Evolutionary conservation across 208 protist species (phyloP).

Genomic region (Crithidia thermophila): DNA sequence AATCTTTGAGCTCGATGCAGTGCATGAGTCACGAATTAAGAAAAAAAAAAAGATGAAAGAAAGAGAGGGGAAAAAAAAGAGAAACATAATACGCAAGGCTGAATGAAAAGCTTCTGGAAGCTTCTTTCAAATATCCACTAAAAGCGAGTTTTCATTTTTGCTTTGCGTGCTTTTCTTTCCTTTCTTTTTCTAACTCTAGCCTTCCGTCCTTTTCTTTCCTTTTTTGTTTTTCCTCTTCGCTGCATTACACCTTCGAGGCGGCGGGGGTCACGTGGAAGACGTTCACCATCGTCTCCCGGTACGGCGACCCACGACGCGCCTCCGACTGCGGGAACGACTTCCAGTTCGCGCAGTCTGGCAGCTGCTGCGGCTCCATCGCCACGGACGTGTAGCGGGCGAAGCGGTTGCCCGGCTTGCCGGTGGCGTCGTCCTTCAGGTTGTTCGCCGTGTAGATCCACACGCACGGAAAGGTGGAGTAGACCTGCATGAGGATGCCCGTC

Average conservation of each 20-base stretch:
- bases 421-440: conserved; percentile 39
- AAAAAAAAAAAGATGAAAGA: neutral
- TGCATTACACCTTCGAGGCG: conserved; percentile 24
- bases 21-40: neutral
- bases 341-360: conserved; percentile 45
- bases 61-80: neutral
- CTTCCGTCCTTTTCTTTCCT: neutral
- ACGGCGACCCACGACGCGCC: conserved; percentile 48
- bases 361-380: conserved; percentile 59
- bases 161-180: neutral
- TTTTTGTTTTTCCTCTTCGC: neutral
- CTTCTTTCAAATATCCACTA: conserved; percentile 9
- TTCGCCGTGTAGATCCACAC: conserved; percentile 69
- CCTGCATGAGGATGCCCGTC: conserved; percentile 45
- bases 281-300: conserved; percentile 51
- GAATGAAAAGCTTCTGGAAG: too few relatives aligned
- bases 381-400: conserved; percentile 38
- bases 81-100: too few relatives aligned
- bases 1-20: too few relatives aligned
- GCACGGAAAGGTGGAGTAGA: conserved; percentile 53
- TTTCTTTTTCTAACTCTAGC: neutral
- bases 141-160: too few relatives aligned
- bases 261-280: conserved; percentile 41
- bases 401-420: conserved; percentile 37
- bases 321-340: conserved; percentile 38